Conservation (phyloP, 257 asterid genomes). For the Solanum boliviense region DNA sequence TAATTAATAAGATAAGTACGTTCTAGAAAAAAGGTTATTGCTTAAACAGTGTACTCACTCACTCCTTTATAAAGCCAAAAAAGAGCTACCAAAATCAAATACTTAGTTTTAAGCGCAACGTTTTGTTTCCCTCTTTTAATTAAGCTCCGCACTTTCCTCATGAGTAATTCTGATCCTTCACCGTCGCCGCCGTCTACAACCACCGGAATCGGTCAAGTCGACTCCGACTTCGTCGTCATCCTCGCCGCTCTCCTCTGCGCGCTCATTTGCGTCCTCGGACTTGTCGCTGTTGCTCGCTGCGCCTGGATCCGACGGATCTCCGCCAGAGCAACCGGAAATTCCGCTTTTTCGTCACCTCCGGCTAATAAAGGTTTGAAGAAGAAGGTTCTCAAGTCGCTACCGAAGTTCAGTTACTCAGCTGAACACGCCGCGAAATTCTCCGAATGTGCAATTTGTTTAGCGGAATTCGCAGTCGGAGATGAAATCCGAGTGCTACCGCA, state of each 20-base stretch:
- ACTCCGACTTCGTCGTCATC: not conserved
- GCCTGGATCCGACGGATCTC: slow-evolving; percentile 3
- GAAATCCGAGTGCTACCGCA: slow-evolving; percentile 12
- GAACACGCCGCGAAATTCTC: not conserved
- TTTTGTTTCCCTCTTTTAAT: not conserved
- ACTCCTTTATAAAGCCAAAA: not conserved
- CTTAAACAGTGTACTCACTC: not conserved
- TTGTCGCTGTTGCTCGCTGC: not conserved
- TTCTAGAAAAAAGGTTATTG: not conserved
- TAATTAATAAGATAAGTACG: not conserved
- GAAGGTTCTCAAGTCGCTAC: slow-evolving; percentile 11
- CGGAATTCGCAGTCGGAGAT: slow-evolving; percentile 12
- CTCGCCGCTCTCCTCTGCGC: not conserved
- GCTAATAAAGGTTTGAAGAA: slow-evolving; percentile 13
- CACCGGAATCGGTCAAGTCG: not conserved
- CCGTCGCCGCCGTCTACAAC: not conserved
- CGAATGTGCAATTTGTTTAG: slow-evolving; percentile 17
- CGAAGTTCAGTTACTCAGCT: slow-evolving; percentile 5
- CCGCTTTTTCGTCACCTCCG: not conserved
- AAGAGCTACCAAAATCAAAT: not conserved
- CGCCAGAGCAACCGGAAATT: not conserved
- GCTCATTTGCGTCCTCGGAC: not conserved
- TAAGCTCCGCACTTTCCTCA: not conserved
- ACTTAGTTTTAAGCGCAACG: not conserved
- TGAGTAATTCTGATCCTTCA: not conserved